Percentiles rank a stretch among this genome's conserved stretches.
Conservation (phyloP, 2,329 filamentous ascomycete genomes). For the Penicillium aurantiogriseum region DNA sequence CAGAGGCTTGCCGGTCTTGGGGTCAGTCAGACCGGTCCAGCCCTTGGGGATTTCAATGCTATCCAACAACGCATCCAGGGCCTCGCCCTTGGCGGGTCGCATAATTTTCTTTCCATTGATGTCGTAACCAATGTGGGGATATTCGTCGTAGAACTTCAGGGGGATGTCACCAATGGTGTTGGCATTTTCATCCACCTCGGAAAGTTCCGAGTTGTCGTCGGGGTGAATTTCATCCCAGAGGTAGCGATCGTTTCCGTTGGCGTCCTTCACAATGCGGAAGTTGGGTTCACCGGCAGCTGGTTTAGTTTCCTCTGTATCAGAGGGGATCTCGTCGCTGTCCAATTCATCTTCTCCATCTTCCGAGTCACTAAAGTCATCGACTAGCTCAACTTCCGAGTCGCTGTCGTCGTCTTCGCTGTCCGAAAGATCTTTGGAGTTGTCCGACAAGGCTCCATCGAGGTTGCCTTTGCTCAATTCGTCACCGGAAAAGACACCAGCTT, state of each 20-base stretch:
- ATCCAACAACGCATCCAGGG: slow-evolving; percentile 87
- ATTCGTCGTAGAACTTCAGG: slow-evolving; percentile 92
- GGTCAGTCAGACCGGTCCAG: slow-evolving; percentile 94
- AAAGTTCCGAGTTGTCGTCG: slow-evolving; percentile 93
- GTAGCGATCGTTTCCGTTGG: slow-evolving; percentile 86
- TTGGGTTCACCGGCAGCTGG: slow-evolving; percentile 44
- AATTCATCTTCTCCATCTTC: slow-evolving; percentile 49
- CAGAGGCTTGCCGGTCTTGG: slow-evolving; percentile 87
- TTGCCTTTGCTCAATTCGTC: slow-evolving; percentile 55
- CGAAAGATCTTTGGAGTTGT: slow-evolving; percentile 42
- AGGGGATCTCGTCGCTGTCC: slow-evolving; percentile 53
- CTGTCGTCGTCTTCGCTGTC: slow-evolving; percentile 38
- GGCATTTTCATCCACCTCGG: slow-evolving; percentile 70
- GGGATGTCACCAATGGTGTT: slow-evolving; percentile 98
- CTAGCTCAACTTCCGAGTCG: slow-evolving; percentile 54
- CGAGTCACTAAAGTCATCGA: slow-evolving; percentile 53
- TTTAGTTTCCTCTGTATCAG: slow-evolving; percentile 45
- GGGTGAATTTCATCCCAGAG: slow-evolving; percentile 92
- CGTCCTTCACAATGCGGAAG: slow-evolving; percentile 69
- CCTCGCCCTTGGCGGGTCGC: slow-evolving; percentile 90
- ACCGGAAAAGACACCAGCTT: slow-evolving; percentile 55
- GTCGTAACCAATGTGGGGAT: slow-evolving; percentile 97
- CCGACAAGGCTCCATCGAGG: slow-evolving; percentile 45
- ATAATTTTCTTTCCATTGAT: slow-evolving; percentile 99
- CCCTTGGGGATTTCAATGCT: slow-evolving; percentile 96